These are phyloP conservation scores for Lactarius vividus DNA, from an alignment of 768 basidiomycete species.

Conservation along the genomic window DNA sequence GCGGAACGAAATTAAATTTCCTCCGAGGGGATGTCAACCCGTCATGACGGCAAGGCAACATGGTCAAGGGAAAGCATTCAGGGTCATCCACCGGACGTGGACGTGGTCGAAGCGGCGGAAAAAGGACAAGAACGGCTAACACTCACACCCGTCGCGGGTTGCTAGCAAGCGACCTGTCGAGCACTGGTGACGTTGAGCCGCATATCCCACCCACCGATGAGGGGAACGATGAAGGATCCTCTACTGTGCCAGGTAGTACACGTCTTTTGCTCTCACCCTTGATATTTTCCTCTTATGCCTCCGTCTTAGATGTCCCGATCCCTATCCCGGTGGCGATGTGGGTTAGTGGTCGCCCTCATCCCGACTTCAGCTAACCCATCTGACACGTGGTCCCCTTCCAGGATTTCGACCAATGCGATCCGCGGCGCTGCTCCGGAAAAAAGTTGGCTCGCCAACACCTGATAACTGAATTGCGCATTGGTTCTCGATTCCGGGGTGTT, in stretches of 20 bases:
- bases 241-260: background rate
- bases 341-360: slow-evolving; percentile 50
- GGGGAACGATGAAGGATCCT: slow-evolving; percentile 7
- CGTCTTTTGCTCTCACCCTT: background rate
- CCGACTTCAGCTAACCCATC: background rate
- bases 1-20: background rate
- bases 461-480: slow-evolving; percentile 79
- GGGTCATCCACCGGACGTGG: slow-evolving; percentile 7
- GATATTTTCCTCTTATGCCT: background rate
- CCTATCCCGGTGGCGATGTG: slow-evolving; percentile 92
- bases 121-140: background rate
- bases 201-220: background rate
- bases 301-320: slow-evolving; percentile 29
- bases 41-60: slow-evolving; percentile 15
- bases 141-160: slow-evolving; percentile 15
- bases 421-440: slow-evolving; percentile 83
- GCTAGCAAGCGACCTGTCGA: background rate
- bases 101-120: background rate
- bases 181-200: slow-evolving; percentile 34
- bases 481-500: slow-evolving; percentile 83
- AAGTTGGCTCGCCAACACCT: slow-evolving; percentile 83
- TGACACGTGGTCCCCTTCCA: slow-evolving; percentile 32
- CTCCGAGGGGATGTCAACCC: background rate
- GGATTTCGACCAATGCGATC: slow-evolving; percentile 99
- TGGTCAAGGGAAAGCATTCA: slow-evolving; percentile 16